Percentiles rank a stretch among this genome's conserved stretches.
Conservation (phyloP, 164 flowering plant species). For the Stephania cephalantha region DNA sequence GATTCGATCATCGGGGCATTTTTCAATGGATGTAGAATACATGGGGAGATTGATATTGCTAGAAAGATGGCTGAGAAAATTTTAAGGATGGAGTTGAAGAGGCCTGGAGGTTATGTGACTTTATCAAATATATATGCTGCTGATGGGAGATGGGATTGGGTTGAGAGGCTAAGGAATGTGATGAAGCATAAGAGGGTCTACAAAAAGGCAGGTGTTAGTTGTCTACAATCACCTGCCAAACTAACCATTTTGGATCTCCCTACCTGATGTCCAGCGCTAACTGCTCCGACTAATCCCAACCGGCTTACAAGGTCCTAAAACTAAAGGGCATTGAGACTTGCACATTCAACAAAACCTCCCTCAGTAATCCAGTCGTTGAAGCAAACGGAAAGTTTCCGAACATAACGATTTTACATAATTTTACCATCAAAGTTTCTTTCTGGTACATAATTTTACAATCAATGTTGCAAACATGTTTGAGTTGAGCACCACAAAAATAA, state of each 20-base stretch:
- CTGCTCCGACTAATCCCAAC: too few relatives aligned
- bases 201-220: slow-evolving; percentile 44
- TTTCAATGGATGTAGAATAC: slow-evolving; percentile 57
- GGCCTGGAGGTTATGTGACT: slow-evolving; percentile 46
- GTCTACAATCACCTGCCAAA: too few relatives aligned
- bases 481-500: background rate
- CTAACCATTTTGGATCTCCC: too few relatives aligned
- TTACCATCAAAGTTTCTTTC: background rate
- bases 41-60: slow-evolving; percentile 57
- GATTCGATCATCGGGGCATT: slow-evolving; percentile 63
- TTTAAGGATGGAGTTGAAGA: slow-evolving; percentile 28
- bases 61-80: slow-evolving; percentile 34
- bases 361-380: too few relatives aligned
- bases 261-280: too few relatives aligned
- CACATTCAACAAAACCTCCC: too few relatives aligned
- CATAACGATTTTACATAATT: background rate
- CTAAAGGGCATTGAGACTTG: too few relatives aligned
- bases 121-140: slow-evolving; percentile 66
- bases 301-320: too few relatives aligned
- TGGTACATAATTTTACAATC: background rate
- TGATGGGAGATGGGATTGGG: slow-evolving; percentile 55
- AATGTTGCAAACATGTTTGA: background rate
- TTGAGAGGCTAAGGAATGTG: slow-evolving; percentile 45
- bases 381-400: too few relatives aligned
- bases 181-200: slow-evolving; percentile 46